Base-by-base conservation (phyloP, 148 eudicot genomes). In the Rhododendron ovatum region DNA sequence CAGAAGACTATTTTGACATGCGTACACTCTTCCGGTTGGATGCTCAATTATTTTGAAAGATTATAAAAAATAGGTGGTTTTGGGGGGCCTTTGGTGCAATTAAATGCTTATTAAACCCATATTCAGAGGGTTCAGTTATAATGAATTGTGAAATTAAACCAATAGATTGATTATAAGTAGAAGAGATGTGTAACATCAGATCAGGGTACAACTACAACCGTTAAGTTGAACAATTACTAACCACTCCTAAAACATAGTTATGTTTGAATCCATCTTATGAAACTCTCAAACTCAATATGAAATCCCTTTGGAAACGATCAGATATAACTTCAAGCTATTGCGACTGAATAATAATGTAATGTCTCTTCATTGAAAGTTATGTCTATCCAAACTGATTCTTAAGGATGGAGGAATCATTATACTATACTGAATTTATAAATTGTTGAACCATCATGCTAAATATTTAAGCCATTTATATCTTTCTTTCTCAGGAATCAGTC, bases 401-500 rank as follows among this genome's bases (percentile, higher is more conserved):
- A 13, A 48, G 57, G 59, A 47, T 4, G 2, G 78, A 17, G 18
- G 57, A 83, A 69, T 50, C 43, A 47, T 41, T 41, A 41, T 17
- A 47, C 1, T 45, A 22, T 13, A 2, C 35, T 45, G 71, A 53
- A 14, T 65, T 15, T 17, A 15, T 4, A n/a, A 41, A 1, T 47
- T 48, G 13, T 24, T 69, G 57, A 3, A 9, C 79, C n/a, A 22
- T 53, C 14, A 17, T 37, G 78, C 51, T 43, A 14, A 10, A 26
- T 78, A n/a, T 26, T 59, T 61, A 59, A 71, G 80, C 84, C 35
- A 3, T 71, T 71, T 33, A 2, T 18, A 2, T 48, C 43, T 37
- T 55, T 77, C 45, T 15, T 24, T 82, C 74, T 75, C 93, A 97
- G 99, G 99, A 93, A 85, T 98, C 99, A 22, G 65, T 95, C 88